Conservation (phyloP, 164 flowering plant genomes). For the Nelumbo lutea region DNA sequence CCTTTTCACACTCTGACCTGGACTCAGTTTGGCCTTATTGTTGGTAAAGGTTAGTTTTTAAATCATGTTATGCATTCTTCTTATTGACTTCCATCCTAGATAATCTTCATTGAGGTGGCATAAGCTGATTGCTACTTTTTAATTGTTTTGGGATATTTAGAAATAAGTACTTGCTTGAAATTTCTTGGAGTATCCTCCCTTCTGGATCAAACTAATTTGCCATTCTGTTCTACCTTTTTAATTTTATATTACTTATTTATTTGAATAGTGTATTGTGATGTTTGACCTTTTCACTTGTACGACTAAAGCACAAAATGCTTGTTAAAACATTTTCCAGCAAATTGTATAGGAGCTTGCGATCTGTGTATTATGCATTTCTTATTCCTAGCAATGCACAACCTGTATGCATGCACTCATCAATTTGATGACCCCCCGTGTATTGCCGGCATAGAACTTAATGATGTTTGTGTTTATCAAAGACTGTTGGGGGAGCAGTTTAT, state of each 20-base stretch:
- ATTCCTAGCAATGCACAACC: not conserved
- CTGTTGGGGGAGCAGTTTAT: too few species aligned
- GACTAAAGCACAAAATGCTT: not conserved
- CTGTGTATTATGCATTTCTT: not conserved
- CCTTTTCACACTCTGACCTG: conserved; percentile 53
- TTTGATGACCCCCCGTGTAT: too few species aligned
- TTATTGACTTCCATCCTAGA: not conserved
- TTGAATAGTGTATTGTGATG: not conserved
- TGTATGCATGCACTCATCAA: too few species aligned
- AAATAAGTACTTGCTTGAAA: not conserved
- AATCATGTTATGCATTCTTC: not conserved
- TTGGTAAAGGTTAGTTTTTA: conserved; percentile 72
- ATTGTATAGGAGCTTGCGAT: not conserved
- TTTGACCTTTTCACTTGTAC: not conserved
- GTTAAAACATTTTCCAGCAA: too few species aligned
- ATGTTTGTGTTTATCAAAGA: too few species aligned
- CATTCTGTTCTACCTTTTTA: not conserved
- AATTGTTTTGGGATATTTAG: not conserved
- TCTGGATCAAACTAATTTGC: not conserved
- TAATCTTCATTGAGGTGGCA: not conserved
- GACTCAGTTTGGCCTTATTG: conserved; percentile 72
- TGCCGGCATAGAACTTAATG: too few species aligned
- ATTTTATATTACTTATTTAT: not conserved
- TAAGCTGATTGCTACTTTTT: not conserved
- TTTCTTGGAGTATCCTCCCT: not conserved